A percentile compares a stretch with the other conserved stretches of the same genome.
Conservation (phyloP, 1,284 basidiomycete species). For the Tremellales sp. region DNA sequence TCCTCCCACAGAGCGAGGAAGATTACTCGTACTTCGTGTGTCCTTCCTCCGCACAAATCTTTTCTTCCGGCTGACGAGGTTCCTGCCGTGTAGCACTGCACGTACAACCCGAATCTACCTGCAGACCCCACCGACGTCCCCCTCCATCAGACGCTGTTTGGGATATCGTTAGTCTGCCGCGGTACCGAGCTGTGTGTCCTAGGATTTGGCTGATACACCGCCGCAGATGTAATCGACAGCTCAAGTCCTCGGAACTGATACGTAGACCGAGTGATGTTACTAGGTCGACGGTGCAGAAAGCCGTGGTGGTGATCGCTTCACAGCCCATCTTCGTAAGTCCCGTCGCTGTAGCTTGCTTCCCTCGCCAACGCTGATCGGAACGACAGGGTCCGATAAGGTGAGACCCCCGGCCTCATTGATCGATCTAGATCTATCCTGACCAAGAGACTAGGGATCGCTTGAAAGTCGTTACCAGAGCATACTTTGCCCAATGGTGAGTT, state of each 20-base stretch:
- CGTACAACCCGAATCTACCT: conserved; percentile 45
- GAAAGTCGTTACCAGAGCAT: conserved; percentile 88
- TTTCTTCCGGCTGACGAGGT: no score
- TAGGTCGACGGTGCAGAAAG: conserved; percentile 94
- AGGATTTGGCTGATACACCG: conserved; percentile 24
- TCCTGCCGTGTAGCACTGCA: no score
- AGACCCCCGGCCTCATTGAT: no score
- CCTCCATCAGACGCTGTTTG: conserved; percentile 67
- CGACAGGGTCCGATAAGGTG: conserved; percentile 42
- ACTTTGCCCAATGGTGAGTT: conserved; percentile 71
- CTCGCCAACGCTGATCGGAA: conserved; percentile 8
- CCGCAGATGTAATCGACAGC: conserved; percentile 90
- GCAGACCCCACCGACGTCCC: conserved; percentile 38
- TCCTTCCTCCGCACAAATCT: no score
- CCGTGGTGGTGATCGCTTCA: conserved; percentile 87
- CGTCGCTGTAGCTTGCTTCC: not conserved
- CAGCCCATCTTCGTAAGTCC: conserved; percentile 71
- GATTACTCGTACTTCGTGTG: conserved; percentile 89
- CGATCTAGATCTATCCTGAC: no score
- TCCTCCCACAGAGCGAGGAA: conserved; percentile 65
- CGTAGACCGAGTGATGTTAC: conserved; percentile 84
- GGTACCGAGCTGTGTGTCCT: no score
- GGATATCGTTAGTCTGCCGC: no score
- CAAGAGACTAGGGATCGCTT: conserved; percentile 68
- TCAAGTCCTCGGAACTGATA: conserved; percentile 74